These are phyloP conservation scores for Pouteria glomerata DNA, from an alignment of 148 eudicot genomes.

Conservation along the genomic window DNA sequence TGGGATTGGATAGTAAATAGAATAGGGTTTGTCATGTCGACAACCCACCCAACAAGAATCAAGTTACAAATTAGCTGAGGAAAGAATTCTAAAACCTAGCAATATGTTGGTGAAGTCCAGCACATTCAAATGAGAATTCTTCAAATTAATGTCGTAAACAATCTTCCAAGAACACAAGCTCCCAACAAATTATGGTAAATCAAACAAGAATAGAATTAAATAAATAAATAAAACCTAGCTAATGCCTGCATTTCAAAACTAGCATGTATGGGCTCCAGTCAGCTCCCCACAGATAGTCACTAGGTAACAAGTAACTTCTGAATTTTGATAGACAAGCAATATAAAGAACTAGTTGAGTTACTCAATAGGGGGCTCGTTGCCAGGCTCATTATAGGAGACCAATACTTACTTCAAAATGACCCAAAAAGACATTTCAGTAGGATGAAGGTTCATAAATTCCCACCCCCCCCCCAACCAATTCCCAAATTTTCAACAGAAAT, in stretches of 20 bases:
- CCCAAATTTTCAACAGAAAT: not conserved
- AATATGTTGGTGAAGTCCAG: not conserved
- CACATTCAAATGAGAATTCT: not conserved
- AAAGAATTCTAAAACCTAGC: not conserved
- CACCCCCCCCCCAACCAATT: not conserved
- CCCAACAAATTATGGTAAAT: not conserved
- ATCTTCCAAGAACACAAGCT: not conserved
- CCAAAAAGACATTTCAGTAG: not conserved
- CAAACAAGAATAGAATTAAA: not conserved
- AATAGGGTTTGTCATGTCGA: too few species aligned
- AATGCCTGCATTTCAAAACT: not conserved
- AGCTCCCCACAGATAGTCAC: not conserved
- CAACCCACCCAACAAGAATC: too few species aligned
- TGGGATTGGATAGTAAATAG: too few species aligned
- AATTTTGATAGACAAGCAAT: not conserved
- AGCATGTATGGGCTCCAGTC: not conserved
- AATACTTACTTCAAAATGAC: not conserved
- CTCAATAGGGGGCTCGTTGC: not conserved
- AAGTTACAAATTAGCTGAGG: too few species aligned
- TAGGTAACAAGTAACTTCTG: too few species aligned
- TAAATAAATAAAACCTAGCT: too few species aligned
- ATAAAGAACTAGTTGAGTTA: not conserved
- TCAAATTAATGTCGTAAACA: not conserved
- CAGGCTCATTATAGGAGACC: not conserved
- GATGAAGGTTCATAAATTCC: not conserved